Base-by-base conservation (phyloP, 108 stramenopile species). In the Ochromonas danica region DNA sequence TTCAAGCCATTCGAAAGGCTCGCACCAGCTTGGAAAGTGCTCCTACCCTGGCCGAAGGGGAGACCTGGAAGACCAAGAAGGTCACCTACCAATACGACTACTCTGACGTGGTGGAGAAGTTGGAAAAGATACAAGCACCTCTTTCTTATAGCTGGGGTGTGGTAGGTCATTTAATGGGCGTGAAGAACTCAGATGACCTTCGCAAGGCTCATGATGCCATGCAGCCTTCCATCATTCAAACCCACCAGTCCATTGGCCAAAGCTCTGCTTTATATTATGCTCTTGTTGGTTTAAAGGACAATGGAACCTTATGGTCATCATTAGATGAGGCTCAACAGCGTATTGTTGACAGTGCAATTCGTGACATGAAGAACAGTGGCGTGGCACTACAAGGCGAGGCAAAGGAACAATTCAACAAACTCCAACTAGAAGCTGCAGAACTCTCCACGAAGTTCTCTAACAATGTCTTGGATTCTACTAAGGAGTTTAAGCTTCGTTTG, bases 401-500 rank as follows among this genome's bases (percentile, higher is more conserved):
- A 36, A 89, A 93, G 78, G 93, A 94, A 80, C 83, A 91, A 33
- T 98, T 96, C 90, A 98, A 98, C 82, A 92, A 94, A 81, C 94
- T 96, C 67, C 93, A 92, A 79, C 84, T 93, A 78, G 86, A 91
- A 43, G 86, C 93, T 40, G 93, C 96, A 0, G 88, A 93, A 70
- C 86, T 97, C 78, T 85, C 87, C 28, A 96, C 91, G 22, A 90
- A 85, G 36, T 98, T 98, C 81, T 85, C 86, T 62, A 98, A 98
- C 91, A 96, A 98, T 82, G 94, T 96, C 28, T 86, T 98, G 71
- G 97, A 98, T 84, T 90, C 91, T 14, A 98, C 97, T 62, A 98
- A 98, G 89, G 88, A 87, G 25, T 98, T 93, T 81, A 82, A 87
- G 36, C 83, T 95, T 43, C 81, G 78, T 6, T 81, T 96, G 30